Percentiles rank a stretch among this genome's conserved stretches.
These are phyloP conservation scores for Elongisporangium prolatum DNA, from an alignment of 352 stramenopile species.

Conservation along the genomic window DNA sequence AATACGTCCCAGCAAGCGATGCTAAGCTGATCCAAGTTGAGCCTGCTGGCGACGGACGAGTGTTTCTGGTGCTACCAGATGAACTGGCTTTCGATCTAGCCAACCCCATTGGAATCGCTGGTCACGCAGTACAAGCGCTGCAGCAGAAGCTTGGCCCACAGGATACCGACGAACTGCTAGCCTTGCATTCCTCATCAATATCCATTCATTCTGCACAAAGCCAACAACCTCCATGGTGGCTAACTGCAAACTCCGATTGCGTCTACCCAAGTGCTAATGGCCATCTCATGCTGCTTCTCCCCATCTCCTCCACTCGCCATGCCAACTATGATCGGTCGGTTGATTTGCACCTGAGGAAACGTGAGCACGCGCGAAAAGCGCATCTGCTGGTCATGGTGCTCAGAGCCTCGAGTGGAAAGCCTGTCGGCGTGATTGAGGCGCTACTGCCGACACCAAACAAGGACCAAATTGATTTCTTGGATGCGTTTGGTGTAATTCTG, in stretches of 20 bases:
- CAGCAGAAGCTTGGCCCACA: not conserved
- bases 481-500: constrained; percentile 14
- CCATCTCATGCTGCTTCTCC: constrained; percentile 13
- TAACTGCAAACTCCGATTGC: constrained; percentile 1
- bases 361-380: not conserved
- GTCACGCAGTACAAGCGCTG: constrained; percentile 5
- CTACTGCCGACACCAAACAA: constrained; percentile 2
- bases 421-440: constrained; percentile 14
- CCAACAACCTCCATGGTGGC: not conserved
- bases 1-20: constrained; percentile 28
- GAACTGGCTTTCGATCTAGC: constrained; percentile 1
- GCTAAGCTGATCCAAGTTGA: constrained; percentile 27
- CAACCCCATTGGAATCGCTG: constrained; percentile 9
- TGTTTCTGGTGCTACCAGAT: constrained; percentile 9
- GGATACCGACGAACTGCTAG: not conserved
- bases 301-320: constrained; percentile 2
- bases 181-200: constrained; percentile 2
- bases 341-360: constrained; percentile 7
- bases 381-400: constrained; percentile 15
- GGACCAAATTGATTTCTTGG: constrained; percentile 11
- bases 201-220: not conserved
- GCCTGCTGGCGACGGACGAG: not conserved
- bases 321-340: constrained; percentile 4
- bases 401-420: not conserved
- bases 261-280: constrained; percentile 10